Conservation (phyloP, 2,329 filamentous ascomycete species). For the Mycosphaerella arachidis region DNA sequence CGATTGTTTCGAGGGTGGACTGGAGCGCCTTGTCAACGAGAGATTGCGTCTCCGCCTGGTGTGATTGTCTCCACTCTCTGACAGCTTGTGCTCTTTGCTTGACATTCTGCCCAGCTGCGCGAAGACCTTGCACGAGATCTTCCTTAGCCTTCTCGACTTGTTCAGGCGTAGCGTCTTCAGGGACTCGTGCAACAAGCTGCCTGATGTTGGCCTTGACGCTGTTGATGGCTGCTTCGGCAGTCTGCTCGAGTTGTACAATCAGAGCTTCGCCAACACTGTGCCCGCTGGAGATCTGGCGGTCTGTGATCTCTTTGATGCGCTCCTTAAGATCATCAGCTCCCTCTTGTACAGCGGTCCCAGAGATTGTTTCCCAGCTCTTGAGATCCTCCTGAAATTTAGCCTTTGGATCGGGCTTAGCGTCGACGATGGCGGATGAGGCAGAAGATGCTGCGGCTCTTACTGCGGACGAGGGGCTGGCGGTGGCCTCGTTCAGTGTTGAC, state of each 20-base stretch:
- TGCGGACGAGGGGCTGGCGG: constrained; percentile 24
- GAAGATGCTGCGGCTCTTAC: constrained; percentile 19
- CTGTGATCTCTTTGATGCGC: constrained; percentile 66
- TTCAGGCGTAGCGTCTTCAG: constrained; percentile 53
- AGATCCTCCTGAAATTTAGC: constrained; percentile 72
- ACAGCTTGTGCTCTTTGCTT: constrained; percentile 73
- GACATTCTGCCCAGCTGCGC: constrained; percentile 65
- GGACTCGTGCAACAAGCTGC: constrained; percentile 49
- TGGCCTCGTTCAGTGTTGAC: constrained; percentile 25
- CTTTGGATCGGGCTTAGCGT: constrained; percentile 43
- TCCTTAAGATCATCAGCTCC: constrained; percentile 65
- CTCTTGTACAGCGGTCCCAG: constrained; percentile 77
- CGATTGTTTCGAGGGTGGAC: constrained; percentile 75
- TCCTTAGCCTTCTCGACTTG: constrained; percentile 51
- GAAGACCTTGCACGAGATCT: constrained; percentile 53
- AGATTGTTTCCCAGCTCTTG: constrained; percentile 80
- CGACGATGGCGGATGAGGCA: constrained; percentile 36
- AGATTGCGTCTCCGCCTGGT: constrained; percentile 63
- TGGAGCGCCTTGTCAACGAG: constrained; percentile 70
- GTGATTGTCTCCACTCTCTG: constrained; percentile 69
- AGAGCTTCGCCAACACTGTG: constrained; percentile 62
- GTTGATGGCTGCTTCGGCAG: constrained; percentile 59
- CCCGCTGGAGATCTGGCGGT: constrained; percentile 63
- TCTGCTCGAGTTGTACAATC: constrained; percentile 63
- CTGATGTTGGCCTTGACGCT: constrained; percentile 65